These are phyloP conservation scores for Xylaria intraflava DNA, from an alignment of 495 filamentous ascomycete genomes.

Conservation along the genomic window DNA sequence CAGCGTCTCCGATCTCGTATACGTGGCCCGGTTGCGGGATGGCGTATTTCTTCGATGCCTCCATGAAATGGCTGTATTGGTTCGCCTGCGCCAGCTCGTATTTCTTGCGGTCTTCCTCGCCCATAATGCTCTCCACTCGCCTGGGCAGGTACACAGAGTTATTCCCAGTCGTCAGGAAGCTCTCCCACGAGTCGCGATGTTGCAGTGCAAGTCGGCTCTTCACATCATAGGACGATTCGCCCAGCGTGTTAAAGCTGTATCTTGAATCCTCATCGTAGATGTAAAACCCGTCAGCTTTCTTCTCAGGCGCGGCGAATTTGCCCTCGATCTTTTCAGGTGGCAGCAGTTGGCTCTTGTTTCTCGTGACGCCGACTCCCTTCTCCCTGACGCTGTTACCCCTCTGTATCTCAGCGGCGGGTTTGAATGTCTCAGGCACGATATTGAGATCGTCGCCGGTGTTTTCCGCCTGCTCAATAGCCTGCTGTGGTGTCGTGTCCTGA, in stretches of 20 bases:
- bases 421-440: conserved; percentile 85
- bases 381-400: conserved; percentile 36
- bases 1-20: conserved; percentile 47
- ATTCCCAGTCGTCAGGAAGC: conserved; percentile 54
- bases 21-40: conserved; percentile 44
- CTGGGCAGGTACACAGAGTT: conserved; percentile 67
- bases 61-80: conserved; percentile 38
- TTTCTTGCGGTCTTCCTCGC: conserved; percentile 66
- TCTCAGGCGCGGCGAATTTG: conserved; percentile 56
- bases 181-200: conserved; percentile 65
- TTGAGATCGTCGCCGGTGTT: conserved; percentile 85
- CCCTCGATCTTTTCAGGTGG: conserved; percentile 71
- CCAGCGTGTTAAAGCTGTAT: conserved; percentile 39
- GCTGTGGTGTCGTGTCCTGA: conserved; percentile 66
- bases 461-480: conserved; percentile 76
- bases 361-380: conserved; percentile 21
- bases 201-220: conserved; percentile 40
- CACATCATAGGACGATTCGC: conserved; percentile 18
- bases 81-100: conserved; percentile 61
- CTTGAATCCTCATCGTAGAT: conserved; percentile 56
- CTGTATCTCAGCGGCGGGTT: conserved; percentile 56
- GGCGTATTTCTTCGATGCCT: conserved; percentile 47
- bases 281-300: conserved; percentile 56
- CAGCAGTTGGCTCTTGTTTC: conserved; percentile 50
- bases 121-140: conserved; percentile 78